Conservation (phyloP, 2,329 filamentous ascomycete species). For the Huntiella bhutanensis region DNA sequence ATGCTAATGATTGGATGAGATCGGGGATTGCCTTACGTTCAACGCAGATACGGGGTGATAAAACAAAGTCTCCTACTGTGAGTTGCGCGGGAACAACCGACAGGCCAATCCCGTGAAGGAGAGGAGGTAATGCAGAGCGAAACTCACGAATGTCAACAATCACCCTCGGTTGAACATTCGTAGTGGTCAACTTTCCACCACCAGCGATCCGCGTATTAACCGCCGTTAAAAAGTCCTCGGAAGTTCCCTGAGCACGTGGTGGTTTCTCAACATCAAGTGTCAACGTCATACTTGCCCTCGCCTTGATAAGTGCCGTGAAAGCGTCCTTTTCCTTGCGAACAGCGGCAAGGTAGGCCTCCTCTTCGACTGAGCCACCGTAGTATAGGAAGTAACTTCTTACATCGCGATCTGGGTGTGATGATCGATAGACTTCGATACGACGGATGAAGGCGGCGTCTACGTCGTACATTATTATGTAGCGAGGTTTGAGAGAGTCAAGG, state of each 20-base stretch:
- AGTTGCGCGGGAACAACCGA: conserved; percentile 85
- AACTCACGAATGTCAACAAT: conserved; percentile 96
- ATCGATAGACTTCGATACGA: conserved; percentile 85
- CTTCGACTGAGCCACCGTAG: conserved; percentile 85
- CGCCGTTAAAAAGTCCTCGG: conserved; percentile 57
- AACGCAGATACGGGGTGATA: conserved; percentile 78
- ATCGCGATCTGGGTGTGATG: conserved; percentile 74
- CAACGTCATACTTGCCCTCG: conserved; percentile 81
- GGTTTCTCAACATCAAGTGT: conserved; percentile 52
- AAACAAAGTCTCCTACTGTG: conserved; percentile 88
- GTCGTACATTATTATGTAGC: conserved; percentile 98
- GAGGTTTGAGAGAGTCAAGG: conserved; percentile 82
- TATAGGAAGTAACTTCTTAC: conserved; percentile 94
- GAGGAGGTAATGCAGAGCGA: conserved; percentile 73
- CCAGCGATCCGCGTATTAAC: conserved; percentile 95
- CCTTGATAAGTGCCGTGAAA: conserved; percentile 85
- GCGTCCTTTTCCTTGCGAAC: conserved; percentile 92
- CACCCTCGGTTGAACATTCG: conserved; percentile 70
- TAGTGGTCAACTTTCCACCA: conserved; percentile 55
- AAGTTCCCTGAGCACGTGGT: conserved; percentile 49
- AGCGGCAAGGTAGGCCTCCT: conserved; percentile 76
- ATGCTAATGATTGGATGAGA: conserved; percentile 76
- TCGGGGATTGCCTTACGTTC: conserved; percentile 90
- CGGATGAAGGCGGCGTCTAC: conserved; percentile 88
- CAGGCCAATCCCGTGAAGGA: conserved; percentile 78